Conservation (phyloP, 768 basidiomycete genomes). For the Lanmaoa pseudosensibilis region DNA sequence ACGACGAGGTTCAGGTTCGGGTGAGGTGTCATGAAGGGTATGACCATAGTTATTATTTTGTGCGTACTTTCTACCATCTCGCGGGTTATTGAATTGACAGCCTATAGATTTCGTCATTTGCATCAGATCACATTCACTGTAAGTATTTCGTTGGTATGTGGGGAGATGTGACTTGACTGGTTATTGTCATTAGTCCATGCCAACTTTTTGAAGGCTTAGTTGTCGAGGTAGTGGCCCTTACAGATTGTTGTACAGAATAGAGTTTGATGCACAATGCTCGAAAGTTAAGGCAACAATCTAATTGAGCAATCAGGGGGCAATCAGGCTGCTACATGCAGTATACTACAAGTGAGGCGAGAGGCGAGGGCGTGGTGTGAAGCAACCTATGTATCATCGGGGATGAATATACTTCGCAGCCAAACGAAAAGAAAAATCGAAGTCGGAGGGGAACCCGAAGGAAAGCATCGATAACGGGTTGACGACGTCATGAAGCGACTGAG, state of each 20-base stretch:
- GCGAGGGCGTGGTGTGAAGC: background rate
- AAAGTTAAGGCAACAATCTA: background rate
- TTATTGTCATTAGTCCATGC: slow-evolving; percentile 66
- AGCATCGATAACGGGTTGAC: background rate
- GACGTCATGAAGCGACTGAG: slow-evolving; percentile 11
- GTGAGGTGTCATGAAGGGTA: slow-evolving; percentile 82
- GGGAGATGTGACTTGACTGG: slow-evolving; percentile 7
- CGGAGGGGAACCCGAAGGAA: background rate
- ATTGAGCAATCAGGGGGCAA: background rate
- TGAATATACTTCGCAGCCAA: background rate
- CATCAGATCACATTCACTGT: slow-evolving; percentile 88
- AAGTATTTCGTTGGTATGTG: slow-evolving; percentile 30
- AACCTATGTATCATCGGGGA: background rate
- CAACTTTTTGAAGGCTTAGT: slow-evolving; percentile 74
- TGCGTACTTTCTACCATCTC: slow-evolving; percentile 29
- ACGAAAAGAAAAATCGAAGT: background rate
- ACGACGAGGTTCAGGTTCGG: slow-evolving; percentile 71
- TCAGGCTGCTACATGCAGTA: background rate
- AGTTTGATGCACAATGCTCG: slow-evolving; percentile 1
- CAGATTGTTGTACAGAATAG: slow-evolving; percentile 6
- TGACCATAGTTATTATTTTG: slow-evolving; percentile 91
- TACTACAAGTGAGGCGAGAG: slow-evolving; percentile 1
- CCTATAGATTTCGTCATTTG: slow-evolving; percentile 82
- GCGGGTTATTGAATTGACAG: background rate
- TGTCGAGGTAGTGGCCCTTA: background rate